Evolutionary conservation across 345 rosid genomes (phyloP).

Genomic region (Leavenworthia alabamica): DNA sequence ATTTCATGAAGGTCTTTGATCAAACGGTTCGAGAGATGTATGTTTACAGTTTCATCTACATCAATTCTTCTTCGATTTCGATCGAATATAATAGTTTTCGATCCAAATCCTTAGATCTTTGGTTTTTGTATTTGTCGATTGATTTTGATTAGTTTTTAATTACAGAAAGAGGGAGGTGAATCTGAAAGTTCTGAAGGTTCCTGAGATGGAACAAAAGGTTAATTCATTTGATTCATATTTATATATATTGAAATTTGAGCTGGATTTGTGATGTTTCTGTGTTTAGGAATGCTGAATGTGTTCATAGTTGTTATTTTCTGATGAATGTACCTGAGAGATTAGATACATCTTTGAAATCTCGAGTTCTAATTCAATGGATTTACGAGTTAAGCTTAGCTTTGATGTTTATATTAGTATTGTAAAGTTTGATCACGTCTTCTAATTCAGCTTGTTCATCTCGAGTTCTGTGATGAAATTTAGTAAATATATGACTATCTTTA

Average conservation of each 20-base stretch:
- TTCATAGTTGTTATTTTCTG: neutral
- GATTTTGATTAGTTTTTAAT: neutral
- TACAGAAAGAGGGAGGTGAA: conserved; percentile 94
- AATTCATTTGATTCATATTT: conserved; percentile 20
- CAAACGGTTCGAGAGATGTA: conserved; percentile 99
- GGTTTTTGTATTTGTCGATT: neutral
- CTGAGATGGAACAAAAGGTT: conserved; percentile 98
- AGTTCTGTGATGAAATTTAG: neutral
- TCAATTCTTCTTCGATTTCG: no score
- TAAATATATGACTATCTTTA: neutral
- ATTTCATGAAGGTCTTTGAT: conserved; percentile 97
- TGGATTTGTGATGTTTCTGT: conserved; percentile 5
- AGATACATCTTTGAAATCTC: neutral
- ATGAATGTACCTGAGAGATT: neutral
- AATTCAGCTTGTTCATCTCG: neutral
- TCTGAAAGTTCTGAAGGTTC: conserved; percentile 92
- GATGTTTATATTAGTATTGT: neutral
- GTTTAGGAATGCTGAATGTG: neutral
- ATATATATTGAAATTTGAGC: no score
- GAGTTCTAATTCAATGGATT: no score
- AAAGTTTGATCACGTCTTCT: neutral
- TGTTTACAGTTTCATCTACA: conserved; percentile 13
- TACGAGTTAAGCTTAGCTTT: neutral
- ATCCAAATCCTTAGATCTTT: conserved; percentile 1
- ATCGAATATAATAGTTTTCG: no score